Evolutionary conservation across 805 yeast species (phyloP), one percentile per base, ranked within the genome.

Genomic region (Wickerhamomyces xylosicus): DNA sequence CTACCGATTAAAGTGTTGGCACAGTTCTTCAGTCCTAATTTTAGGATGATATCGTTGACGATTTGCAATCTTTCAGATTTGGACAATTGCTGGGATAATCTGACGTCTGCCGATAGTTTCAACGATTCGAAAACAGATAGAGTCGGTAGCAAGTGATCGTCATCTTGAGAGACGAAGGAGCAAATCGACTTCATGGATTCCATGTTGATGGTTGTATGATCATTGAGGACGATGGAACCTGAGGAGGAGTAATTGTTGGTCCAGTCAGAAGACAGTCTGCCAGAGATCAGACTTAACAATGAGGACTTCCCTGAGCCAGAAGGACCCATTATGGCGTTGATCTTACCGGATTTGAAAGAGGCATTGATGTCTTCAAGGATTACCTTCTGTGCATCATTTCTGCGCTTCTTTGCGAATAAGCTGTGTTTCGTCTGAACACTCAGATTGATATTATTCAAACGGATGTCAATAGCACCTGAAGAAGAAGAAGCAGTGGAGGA

Each of bases 91-190:
- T n/a, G 25, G 1, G 84, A 77, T 15, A 85, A 59, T 45, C 95
- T 63, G 40, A 85, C 59, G 36, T 63, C 70, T 0, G 92, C 94
- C 19, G 89, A 86, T 58, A 71, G 79, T 40, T 66, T 64, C 15
- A 86, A 60, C 0, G 95, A 84, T 54, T 86, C 95, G 37, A 78
- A 59, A 2, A 86, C 95, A 0, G 95, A 84, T 42, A 86, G 61
- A 8, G 80, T 67, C 1, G 87, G 71, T 28, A 85, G 58, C 35
- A 86, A 60, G 37, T 85, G 79, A 46, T 77, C 81, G 53, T 85
- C 95, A 47, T 80, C 86, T 52, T 85, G 95, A 4, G 86, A 72
- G 14, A 85, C 95, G 58, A 80, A 85, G 0, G 90, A 85, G 37
- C 90, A 78, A 2, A 76, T 52, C 4, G 67, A 61, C 33, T 63